Percentiles rank a stretch among this genome's conserved stretches.
Conservation (phyloP, 75 land plant genomes). For the Selaginella tamariscina region DNA sequence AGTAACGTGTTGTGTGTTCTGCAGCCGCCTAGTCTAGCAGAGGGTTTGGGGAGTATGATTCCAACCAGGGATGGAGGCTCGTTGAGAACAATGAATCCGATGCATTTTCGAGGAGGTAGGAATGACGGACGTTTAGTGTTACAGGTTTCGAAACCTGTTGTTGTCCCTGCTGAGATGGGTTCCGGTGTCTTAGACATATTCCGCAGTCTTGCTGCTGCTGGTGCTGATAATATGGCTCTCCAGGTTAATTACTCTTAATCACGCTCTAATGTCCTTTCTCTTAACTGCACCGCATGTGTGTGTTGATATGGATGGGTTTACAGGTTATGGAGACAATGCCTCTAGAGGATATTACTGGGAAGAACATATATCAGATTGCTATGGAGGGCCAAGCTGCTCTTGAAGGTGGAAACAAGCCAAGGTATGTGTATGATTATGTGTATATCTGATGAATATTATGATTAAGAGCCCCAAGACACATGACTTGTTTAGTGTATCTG, state of each 20-base stretch:
- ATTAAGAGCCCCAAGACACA: not conserved
- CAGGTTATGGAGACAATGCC: constrained; percentile 88
- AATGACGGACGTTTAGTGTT: constrained; percentile 53
- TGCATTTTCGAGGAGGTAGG: constrained; percentile 44
- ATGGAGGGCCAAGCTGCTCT: constrained; percentile 43
- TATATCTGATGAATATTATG: no score
- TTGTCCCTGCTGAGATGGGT: constrained; percentile 91
- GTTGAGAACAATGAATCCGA: constrained; percentile 77
- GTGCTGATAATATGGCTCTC: constrained; percentile 69
- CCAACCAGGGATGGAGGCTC: constrained; percentile 77
- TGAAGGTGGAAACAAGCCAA: constrained; percentile 20
- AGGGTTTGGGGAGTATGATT: constrained; percentile 61
- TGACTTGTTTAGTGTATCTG: not conserved
- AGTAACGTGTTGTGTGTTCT: not conserved
- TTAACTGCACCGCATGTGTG: no score
- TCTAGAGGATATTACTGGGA: constrained; percentile 82
- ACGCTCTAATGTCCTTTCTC: no score
- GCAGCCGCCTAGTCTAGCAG: constrained; percentile 57
- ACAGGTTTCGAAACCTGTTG: constrained; percentile 87
- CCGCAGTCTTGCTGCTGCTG: constrained; percentile 61
- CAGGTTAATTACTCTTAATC: no score
- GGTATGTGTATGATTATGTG: constrained; percentile 20
- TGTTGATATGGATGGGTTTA: no score
- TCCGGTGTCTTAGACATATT: constrained; percentile 61
- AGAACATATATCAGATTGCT: constrained; percentile 63